Percentiles rank a stretch among this genome's conserved stretches.
phyloP scores from a whole-genome alignment of 164 flowering plant species.

The Nymphaea colorata region DNA sequence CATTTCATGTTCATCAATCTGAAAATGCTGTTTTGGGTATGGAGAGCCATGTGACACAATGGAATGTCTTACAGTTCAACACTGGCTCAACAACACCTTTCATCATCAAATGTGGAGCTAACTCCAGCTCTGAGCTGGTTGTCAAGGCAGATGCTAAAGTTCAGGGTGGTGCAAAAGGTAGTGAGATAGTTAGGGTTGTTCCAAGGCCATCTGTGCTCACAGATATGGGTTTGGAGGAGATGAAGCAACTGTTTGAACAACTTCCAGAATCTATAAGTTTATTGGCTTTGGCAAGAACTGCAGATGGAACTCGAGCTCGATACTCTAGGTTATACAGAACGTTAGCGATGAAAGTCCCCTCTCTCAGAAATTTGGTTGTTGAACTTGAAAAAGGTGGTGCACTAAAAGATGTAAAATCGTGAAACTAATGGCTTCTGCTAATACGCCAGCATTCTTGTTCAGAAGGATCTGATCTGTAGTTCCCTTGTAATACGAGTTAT shows the following conservation, averaged over 20 bases:
- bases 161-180: conserved; percentile 75
- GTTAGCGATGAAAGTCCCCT: conserved; percentile 92
- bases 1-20: conserved; percentile 17
- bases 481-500: too few relatives aligned
- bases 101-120: conserved; percentile 93
- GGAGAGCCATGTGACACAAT: conserved; percentile 78
- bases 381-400: conserved; percentile 93
- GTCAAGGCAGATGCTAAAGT: conserved; percentile 84
- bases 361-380: conserved; percentile 68
- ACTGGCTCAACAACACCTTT: conserved; percentile 85
- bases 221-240: conserved; percentile 77
- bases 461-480: too few relatives aligned
- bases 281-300: conserved; percentile 86
- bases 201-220: conserved; percentile 82
- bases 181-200: conserved; percentile 85
- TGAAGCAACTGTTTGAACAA: conserved; percentile 66
- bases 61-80: conserved; percentile 96
- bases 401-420: conserved; percentile 61
- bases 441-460: too few relatives aligned
- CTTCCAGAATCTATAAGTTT: conserved; percentile 91
- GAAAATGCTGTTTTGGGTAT: conserved; percentile 25
- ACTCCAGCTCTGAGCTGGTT: conserved; percentile 80
- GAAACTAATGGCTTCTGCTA: conserved; percentile 4
- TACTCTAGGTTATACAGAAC: conserved; percentile 90
- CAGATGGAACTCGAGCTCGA: conserved; percentile 95